Percentiles rank a stretch among this genome's conserved stretches.
Conservation (phyloP, 2,329 filamentous ascomycete species). For the Epichloe scottii region DNA sequence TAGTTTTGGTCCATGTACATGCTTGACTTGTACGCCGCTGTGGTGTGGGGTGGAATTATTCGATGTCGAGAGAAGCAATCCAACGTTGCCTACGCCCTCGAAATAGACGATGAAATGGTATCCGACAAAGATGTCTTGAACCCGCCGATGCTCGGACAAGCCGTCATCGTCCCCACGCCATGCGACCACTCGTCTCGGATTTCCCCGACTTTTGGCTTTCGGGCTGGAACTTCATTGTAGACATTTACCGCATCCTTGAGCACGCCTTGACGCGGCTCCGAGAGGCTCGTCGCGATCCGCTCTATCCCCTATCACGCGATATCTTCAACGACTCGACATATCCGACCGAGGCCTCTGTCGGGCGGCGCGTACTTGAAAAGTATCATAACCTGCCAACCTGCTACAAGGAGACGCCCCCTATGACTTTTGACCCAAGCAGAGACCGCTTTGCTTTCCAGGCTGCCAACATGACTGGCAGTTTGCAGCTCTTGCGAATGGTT, state of each 20-base stretch:
- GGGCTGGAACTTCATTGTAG: slow-evolving; percentile 46
- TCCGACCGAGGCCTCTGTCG: slow-evolving; percentile 10
- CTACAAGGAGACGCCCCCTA: slow-evolving; percentile 16
- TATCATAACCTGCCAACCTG: slow-evolving; percentile 16
- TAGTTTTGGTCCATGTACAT: slow-evolving; percentile 46
- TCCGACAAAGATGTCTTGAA: slow-evolving; percentile 9
- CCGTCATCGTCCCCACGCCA: slow-evolving; percentile 2
- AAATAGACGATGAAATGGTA: slow-evolving; percentile 31
- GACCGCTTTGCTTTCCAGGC: slow-evolving; percentile 24
- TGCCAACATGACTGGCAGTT: slow-evolving; percentile 23
- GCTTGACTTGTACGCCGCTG: slow-evolving; percentile 39
- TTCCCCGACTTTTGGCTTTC: slow-evolving; percentile 30
- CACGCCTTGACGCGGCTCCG: slow-evolving; percentile 26
- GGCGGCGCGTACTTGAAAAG: slow-evolving; percentile 13
- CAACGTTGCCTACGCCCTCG: slow-evolving; percentile 13
- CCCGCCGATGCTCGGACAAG: slow-evolving; percentile 2
- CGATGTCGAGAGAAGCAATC: slow-evolving; percentile 13
- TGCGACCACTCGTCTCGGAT: slow-evolving; percentile 2
- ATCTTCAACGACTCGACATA: slow-evolving; percentile 11
- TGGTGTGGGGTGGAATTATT: slow-evolving; percentile 31
- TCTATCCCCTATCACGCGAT: slow-evolving; percentile 10
- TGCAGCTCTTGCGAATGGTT: slow-evolving; percentile 21
- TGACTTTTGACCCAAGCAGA: slow-evolving; percentile 14
- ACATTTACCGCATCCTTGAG: slow-evolving; percentile 43
- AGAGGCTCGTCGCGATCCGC: slow-evolving; percentile 7